Conservation (phyloP, 208 protist species). For the Strigomonas culicis region DNA sequence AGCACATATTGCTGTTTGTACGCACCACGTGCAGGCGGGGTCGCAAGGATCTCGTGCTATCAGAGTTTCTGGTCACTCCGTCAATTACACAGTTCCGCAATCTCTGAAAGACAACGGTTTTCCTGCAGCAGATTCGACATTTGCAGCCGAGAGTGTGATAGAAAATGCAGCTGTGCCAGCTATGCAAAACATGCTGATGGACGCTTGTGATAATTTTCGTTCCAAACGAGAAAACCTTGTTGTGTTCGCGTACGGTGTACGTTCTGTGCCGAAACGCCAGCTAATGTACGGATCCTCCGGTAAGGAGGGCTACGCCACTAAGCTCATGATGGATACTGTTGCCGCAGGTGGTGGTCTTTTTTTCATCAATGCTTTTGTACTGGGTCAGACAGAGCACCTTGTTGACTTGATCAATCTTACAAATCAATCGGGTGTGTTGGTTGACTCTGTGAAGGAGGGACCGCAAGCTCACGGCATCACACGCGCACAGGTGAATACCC, state of each 20-base stretch:
- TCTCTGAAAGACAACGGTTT: constrained; percentile 62
- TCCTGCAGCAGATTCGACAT: constrained; percentile 57
- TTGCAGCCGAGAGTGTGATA: constrained; percentile 55
- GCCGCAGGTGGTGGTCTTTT: constrained; percentile 49
- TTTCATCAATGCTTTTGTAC: constrained; percentile 63
- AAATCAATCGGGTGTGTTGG: constrained; percentile 78
- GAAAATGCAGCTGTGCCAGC: constrained; percentile 33
- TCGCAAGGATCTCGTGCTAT: constrained; percentile 34
- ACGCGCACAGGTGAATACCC: constrained; percentile 42
- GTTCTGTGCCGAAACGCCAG: constrained; percentile 79
- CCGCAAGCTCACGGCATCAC: constrained; percentile 79
- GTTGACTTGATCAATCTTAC: constrained; percentile 69
- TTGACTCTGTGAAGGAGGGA: constrained; percentile 86
- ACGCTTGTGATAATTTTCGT: constrained; percentile 45
- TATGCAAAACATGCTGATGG: constrained; percentile 32
- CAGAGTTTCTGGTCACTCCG: constrained; percentile 29
- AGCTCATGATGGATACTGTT: constrained; percentile 61
- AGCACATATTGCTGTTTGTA: constrained; percentile 43
- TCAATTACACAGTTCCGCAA: constrained; percentile 57
- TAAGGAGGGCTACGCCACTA: constrained; percentile 62
- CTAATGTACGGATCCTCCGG: constrained; percentile 60
- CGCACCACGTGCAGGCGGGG: constrained; percentile 45
- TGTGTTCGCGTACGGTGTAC: constrained; percentile 79
- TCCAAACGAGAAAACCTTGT: constrained; percentile 74
- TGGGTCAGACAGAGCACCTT: constrained; percentile 71